These are phyloP conservation scores for Fusarium xyrophilum DNA, from an alignment of 2,329 filamentous ascomycete genomes.

Conservation along the genomic window DNA sequence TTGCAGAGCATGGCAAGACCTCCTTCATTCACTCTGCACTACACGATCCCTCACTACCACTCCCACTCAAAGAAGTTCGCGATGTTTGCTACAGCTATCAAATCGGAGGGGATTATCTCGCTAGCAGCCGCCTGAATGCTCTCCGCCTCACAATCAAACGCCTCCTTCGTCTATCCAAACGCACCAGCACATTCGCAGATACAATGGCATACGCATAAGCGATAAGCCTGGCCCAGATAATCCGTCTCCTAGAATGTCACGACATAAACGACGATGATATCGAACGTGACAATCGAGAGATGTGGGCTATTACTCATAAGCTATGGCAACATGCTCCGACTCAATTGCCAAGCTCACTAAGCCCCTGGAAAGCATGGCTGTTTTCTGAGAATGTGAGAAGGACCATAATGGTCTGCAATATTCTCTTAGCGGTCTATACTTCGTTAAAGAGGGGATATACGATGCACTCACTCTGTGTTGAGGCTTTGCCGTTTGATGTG, in stretches of 20 bases:
- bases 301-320: neutral
- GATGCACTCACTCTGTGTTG: conserved; percentile 1
- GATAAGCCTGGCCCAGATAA: neutral
- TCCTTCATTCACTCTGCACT: neutral
- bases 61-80: neutral
- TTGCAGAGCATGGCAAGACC: neutral
- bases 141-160: neutral
- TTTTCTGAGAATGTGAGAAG: conserved; percentile 4
- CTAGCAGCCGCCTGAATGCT: neutral
- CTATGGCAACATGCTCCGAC: neutral
- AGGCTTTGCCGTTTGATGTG: conserved; percentile 8
- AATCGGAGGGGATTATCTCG: neutral
- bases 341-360: neutral
- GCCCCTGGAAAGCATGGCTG: conserved; percentile 8
- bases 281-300: neutral
- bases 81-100: neutral
- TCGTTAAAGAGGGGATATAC: conserved; percentile 5
- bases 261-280: neutral
- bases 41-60: rapidly evolving
- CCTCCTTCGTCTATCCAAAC: neutral
- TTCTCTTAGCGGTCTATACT: neutral
- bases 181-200: neutral
- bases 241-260: neutral
- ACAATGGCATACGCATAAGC: conserved; percentile 3
- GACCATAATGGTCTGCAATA: conserved; percentile 9